These are phyloP conservation scores for Microdochium nivale DNA, from an alignment of 2,329 filamentous ascomycete species.

Conservation along the genomic window DNA sequence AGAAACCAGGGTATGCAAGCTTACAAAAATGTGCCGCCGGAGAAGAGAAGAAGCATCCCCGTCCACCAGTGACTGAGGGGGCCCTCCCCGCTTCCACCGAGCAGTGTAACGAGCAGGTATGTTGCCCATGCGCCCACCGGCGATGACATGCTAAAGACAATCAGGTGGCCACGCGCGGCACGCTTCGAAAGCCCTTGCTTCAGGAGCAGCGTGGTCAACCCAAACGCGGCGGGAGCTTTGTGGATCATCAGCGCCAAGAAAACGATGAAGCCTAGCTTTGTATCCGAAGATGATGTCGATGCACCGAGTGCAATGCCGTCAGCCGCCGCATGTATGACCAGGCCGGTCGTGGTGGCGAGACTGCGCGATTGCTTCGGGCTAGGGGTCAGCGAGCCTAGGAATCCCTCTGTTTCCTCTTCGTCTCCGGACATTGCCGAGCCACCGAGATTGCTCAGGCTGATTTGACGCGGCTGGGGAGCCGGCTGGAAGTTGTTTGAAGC, in stretches of 20 bases:
- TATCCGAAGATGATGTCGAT: constrained; percentile 66
- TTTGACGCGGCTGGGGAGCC: constrained; percentile 66
- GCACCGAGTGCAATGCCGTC: constrained; percentile 95
- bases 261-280: constrained; percentile 78
- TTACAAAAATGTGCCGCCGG: constrained; percentile 90
- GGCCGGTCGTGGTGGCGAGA: constrained; percentile 78
- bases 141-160: constrained; percentile 86
- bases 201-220: constrained; percentile 79
- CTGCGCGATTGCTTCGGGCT: constrained; percentile 51
- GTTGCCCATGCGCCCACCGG: constrained; percentile 79
- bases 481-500: constrained; percentile 56
- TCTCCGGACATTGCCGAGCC: constrained; percentile 31
- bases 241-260: constrained; percentile 97
- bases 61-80: constrained; percentile 75
- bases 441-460: constrained; percentile 77
- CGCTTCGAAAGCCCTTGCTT: constrained; percentile 89
- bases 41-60: constrained; percentile 89
- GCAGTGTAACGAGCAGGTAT: constrained; percentile 67
- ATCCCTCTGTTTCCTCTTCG: constrained; percentile 49
- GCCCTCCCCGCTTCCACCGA: constrained; percentile 55
- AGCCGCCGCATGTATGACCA: constrained; percentile 93
- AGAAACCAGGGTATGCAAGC: constrained; percentile 21
- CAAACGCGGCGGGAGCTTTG: constrained; percentile 93
- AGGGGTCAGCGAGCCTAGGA: constrained; percentile 49
- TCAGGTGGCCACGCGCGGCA: constrained; percentile 71